These are phyloP conservation scores for Rhizopogon rudus DNA, from an alignment of 768 basidiomycete genomes.

Conservation along the genomic window DNA sequence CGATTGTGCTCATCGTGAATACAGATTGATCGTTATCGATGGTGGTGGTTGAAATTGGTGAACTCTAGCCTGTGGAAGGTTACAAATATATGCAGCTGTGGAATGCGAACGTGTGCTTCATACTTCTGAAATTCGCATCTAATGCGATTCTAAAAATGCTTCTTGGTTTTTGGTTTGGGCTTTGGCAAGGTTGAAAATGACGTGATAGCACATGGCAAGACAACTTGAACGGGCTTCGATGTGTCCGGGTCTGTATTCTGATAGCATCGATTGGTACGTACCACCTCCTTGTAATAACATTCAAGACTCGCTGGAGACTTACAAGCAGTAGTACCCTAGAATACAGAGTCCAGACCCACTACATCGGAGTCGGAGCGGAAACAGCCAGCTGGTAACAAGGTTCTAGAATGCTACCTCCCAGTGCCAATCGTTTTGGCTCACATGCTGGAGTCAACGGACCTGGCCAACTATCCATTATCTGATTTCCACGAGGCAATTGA, in stretches of 20 bases:
- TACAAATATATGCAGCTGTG: background rate
- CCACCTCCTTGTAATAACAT: too few species aligned
- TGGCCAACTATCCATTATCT: too few species aligned
- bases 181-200: background rate
- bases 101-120: background rate
- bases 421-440: background rate
- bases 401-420: background rate
- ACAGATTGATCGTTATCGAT: constrained; percentile 3
- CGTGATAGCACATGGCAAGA: background rate
- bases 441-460: too few species aligned
- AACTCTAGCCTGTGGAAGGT: background rate
- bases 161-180: background rate
- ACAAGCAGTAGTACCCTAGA: too few species aligned
- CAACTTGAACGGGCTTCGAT: too few species aligned
- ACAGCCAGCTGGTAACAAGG: background rate
- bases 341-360: too few species aligned
- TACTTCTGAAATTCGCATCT: background rate
- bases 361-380: background rate
- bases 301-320: too few species aligned
- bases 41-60: background rate
- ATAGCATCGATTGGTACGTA: background rate
- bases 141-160: background rate
- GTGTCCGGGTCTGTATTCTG: too few species aligned
- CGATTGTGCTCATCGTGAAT: constrained; percentile 18
- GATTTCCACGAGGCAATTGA: too few species aligned